Conservation (phyloP, 2,329 filamentous ascomycete genomes). For the Scytalidium sp. region DNA sequence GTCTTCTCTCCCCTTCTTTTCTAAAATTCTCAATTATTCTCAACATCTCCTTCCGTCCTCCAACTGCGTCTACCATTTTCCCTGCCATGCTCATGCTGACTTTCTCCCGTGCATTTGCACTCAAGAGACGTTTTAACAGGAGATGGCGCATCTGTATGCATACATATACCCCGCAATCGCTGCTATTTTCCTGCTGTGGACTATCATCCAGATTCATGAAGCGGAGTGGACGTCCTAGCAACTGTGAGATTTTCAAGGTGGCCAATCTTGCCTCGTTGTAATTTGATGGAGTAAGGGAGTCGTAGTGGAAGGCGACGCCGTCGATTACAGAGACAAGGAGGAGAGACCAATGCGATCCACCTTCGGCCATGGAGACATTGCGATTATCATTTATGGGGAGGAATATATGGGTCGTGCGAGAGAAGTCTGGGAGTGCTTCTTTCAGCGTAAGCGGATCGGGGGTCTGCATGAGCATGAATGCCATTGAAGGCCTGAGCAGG, state of each 20-base stretch:
- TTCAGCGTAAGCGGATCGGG: constrained; percentile 52
- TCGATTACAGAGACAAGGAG: constrained; percentile 87
- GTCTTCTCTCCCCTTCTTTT: constrained; percentile 80
- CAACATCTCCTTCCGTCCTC: constrained; percentile 86
- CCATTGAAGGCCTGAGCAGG: constrained; percentile 89
- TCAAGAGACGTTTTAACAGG: constrained; percentile 78
- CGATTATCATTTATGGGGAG: constrained; percentile 89
- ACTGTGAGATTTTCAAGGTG: constrained; percentile 62
- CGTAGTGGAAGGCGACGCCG: constrained; percentile 93
- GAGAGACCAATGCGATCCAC: constrained; percentile 91
- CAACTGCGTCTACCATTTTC: constrained; percentile 75
- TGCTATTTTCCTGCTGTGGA: constrained; percentile 88
- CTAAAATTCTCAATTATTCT: constrained; percentile 83
- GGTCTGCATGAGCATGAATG: constrained; percentile 83
- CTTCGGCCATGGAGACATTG: constrained; percentile 75
- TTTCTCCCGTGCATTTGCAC: constrained; percentile 77
- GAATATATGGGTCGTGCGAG: constrained; percentile 84
- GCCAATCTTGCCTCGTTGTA: constrained; percentile 68
- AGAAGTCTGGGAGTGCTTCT: constrained; percentile 77
- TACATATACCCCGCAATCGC: constrained; percentile 94
- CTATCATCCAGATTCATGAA: constrained; percentile 83
- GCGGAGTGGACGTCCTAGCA: constrained; percentile 65
- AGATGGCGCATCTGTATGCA: constrained; percentile 93
- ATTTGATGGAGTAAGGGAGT: constrained; percentile 78
- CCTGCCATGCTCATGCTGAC: constrained; percentile 92